Evolutionary conservation across 202 grass and related monocot genomes (phyloP), one percentile per base, ranked within the genome.

Genomic region (Saccharum hybrid): DNA sequence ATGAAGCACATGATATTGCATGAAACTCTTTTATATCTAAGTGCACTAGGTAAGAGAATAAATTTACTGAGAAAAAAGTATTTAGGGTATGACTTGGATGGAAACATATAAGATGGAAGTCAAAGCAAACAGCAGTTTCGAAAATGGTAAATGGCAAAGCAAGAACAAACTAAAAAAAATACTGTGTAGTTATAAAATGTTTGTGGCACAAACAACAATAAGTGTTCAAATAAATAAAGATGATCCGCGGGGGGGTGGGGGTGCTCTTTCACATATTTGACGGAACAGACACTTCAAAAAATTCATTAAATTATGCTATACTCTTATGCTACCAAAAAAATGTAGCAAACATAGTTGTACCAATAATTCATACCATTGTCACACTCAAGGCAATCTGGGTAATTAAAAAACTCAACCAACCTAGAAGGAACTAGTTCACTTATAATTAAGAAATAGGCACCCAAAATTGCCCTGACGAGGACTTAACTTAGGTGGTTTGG

Each of bases 1-100:
- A 78, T 34, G 49, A 45, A 61, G 39, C 43, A 72, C 49, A 45
- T 77, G 15, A 41, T 14, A 84, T 63, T 33, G 41, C 74, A 79
- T 79, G 74, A 63, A 83, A 48, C 8, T 40, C 26, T 19, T 75
- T 37, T 68, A 73, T 78, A 77, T 68, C 33, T 13, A 74, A 63
- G 2, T 64, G 43, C 7, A 8, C 39, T 28, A 64, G 33, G 36
- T 63, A 80, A 68, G 12, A 68, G 38, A 51, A 68, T 15, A 67
- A 52, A 78, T 38, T 75, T 46, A 63, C 6, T 11, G 18, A 56
- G 28, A 33, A 75, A 78, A 78, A 76, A 65, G 42, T 68, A 75
- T 56, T 37, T 56, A 77, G 71, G 19, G 18, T 23, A 75, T 45
- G 73, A 70, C 11, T 76, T 40, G 40, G 16, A 54, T 63, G 16